Base-by-base conservation (phyloP, 805 yeast genomes). In the Candida qinlingensis region DNA sequence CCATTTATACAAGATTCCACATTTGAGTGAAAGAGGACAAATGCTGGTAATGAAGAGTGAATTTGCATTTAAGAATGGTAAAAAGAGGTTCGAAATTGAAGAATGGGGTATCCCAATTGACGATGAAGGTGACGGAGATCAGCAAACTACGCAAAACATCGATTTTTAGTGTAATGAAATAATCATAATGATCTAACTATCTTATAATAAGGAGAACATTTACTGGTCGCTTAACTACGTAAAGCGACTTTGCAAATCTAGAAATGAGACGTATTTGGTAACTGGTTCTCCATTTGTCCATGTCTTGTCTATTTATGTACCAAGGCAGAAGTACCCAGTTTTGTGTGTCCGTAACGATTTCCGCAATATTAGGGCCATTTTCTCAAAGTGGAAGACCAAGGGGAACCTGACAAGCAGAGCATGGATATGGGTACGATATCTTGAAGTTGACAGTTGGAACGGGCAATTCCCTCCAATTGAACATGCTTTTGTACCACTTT, bases 91-190 rank as follows among this genome's bases (percentile, higher is more conserved):
- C 62, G 96, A 87, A 59, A 84, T 94, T 46, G 92, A 87, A 55
- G 88, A 83, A 59, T 94, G 97, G 96, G 88, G 96, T n/a, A 94
- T 94, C 44, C 98, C 99, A 0, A 96, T 92, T 3, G 97, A 90
- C 49, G 95, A 85, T 49, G 86, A 60, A 46, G 62, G 59, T 7
- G 60, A 55, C 12, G 48, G 44, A 9, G 53, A 55, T 39, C 55
- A 54, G 36, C 58, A 56, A 37, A 59, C 62, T 1, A 57, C 60
- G 5, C 56, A 55, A 39, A 53, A 53, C 26, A 54, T 59, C 25
- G 62, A 59, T 11, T 59, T 56, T 44, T 57, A 44, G 43, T 13
- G 41, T 19, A 19, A 19, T 19, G 3, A 19, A 19, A 19, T 19
- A 19, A 19, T 19, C 19, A 19, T 19, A 19, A 19, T 19, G 19